Evolutionary conservation across 148 eudicot genomes (phyloP).

Genomic region (Nepenthes mirabilis): DNA sequence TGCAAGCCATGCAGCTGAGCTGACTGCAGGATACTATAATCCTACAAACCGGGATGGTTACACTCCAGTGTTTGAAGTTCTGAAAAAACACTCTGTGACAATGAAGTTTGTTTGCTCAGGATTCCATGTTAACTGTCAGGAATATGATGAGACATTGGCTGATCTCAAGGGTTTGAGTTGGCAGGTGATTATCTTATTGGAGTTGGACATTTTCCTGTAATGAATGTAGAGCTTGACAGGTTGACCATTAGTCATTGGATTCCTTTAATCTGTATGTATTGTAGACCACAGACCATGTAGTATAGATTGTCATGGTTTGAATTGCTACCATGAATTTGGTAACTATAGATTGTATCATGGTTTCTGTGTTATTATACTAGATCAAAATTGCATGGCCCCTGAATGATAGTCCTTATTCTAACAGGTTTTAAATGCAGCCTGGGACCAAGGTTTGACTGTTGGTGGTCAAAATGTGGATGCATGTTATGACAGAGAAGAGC

Average conservation of each 20-base stretch:
- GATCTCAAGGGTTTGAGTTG: conserved; percentile 59
- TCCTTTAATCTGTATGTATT: too few species aligned
- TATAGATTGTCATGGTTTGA: too few species aligned
- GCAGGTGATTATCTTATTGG: conserved; percentile 40
- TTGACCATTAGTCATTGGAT: background rate
- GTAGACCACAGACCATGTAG: too few species aligned
- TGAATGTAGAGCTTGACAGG: background rate
- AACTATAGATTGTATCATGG: background rate
- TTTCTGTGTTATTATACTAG: background rate
- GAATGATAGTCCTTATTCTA: background rate
- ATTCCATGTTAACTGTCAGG: conserved; percentile 25
- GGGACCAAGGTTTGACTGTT: conserved; percentile 51
- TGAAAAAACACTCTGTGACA: conserved; percentile 38
- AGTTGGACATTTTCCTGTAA: background rate
- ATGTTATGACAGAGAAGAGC: conserved; percentile 51
- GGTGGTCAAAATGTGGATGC: conserved; percentile 53
- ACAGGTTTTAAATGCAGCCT: conserved; percentile 54
- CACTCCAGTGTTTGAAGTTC: conserved; percentile 31
- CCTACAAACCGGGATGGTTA: conserved; percentile 55
- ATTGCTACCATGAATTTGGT: too few species aligned
- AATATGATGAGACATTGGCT: conserved; percentile 34
- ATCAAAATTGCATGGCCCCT: background rate
- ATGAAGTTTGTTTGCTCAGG: conserved; percentile 32
- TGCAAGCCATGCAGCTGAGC: conserved; percentile 67
- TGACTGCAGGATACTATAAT: conserved; percentile 59